Conservation (phyloP, 2,329 filamentous ascomycete genomes). For the Beauveria bassiana region DNA sequence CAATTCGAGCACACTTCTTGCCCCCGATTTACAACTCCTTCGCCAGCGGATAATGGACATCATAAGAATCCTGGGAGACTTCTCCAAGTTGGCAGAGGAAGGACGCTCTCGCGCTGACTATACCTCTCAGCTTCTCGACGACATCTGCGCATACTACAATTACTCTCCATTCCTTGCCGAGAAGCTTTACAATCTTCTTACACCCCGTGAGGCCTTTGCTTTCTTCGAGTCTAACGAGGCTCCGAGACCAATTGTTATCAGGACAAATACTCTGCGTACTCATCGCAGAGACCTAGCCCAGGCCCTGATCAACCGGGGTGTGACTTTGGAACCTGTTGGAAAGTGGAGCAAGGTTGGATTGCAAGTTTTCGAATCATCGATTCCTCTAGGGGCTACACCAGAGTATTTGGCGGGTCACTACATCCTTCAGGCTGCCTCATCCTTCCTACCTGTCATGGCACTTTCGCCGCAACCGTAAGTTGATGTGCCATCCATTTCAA, state of each 20-base stretch:
- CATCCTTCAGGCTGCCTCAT: conserved; percentile 93
- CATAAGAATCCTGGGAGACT: conserved; percentile 83
- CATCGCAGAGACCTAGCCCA: conserved; percentile 77
- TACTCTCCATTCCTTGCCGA: conserved; percentile 93
- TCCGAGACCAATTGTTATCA: conserved; percentile 84
- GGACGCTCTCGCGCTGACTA: conserved; percentile 83
- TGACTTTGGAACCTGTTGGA: conserved; percentile 90
- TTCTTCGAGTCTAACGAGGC: conserved; percentile 99
- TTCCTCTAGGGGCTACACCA: conserved; percentile 84
- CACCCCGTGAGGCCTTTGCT: conserved; percentile 86
- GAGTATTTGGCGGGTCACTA: conserved; percentile 98
- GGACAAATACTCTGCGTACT: conserved; percentile 87
- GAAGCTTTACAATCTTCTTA: conserved; percentile 89
- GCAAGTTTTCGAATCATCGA: conserved; percentile 85
- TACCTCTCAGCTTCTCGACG: conserved; percentile 74
- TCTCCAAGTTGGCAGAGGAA: conserved; percentile 71
- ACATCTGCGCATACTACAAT: conserved; percentile 94
- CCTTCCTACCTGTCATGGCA: conserved; percentile 96
- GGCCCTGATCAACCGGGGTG: conserved; percentile 88
- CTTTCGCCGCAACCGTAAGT: conserved; percentile 79
- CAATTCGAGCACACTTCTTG: conserved; percentile 55
- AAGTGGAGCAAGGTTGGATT: conserved; percentile 99
- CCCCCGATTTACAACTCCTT: conserved; percentile 84
- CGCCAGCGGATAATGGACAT: conserved; percentile 87
- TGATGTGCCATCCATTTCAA: not conserved